Base-by-base conservation (phyloP, 2,329 filamentous ascomycete species). In the Westerdykella aurantiaca region DNA sequence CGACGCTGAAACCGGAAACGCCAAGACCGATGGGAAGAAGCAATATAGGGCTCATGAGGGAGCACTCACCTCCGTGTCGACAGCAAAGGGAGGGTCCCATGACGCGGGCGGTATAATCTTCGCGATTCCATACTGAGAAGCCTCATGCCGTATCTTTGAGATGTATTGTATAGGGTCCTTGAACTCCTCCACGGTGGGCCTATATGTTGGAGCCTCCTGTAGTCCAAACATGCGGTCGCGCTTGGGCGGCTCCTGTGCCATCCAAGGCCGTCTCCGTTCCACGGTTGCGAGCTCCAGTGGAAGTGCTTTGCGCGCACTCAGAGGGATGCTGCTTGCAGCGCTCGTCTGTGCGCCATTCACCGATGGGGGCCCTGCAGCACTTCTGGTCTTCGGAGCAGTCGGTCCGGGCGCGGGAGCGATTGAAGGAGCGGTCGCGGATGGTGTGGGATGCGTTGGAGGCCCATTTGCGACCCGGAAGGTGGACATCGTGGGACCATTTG, bases 1-100 rank as follows among this genome's bases (percentile, higher is more conserved):
- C 25, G 25, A 29, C 3, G 11, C 11, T 9, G 25, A 12, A 29
- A 29, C 25, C 9, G 11, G 11, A 29, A 39, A 31, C n/a, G 21
- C 31, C 23, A 42, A 25, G 17, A 23, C 31, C 5, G 4, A 23
- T 22, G 22, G 14, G 4, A 34, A 21, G 39, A 17, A 18, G 25
- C 31, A n/a, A 17, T 33, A 12, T 18, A 13, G n/a, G 33, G 16
- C 17, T 9, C 9, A 16, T 6, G n/a, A 9, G 33, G 7, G 3
- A 3, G 34, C 11, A 61, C 79, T 65, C 75, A 96, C 91, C 82
- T 96, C 89, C 17, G 91, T 97, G 64, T 98, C 89, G 61, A 98
- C 94, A 35, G 90, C 90, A 67, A 98, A 97, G 13, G 88, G 78
- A 6, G 93, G 93, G 60, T 94, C 91, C 93, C 93, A 98, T 29